Evolutionary conservation across 2,329 filamentous ascomycete species (phyloP).

Genomic region (Arthroderma uncinatum): DNA sequence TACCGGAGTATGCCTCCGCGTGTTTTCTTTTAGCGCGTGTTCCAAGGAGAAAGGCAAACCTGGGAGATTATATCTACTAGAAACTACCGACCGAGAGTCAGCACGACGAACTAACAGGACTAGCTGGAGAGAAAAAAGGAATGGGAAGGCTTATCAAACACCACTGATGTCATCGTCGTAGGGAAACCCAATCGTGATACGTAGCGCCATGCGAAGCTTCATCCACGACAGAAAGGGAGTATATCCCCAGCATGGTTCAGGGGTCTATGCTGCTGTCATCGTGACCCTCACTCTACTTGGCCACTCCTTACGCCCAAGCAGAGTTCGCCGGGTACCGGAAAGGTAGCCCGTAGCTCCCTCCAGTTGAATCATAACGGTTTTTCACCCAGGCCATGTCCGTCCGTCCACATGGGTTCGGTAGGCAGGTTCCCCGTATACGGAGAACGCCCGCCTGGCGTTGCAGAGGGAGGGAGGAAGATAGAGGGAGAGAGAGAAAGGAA

Average conservation of each 20-base stretch:
- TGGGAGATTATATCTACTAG: background rate
- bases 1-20: background rate
- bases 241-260: background rate
- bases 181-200: conserved; percentile 3
- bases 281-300: background rate
- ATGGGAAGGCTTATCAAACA: background rate
- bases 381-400: background rate
- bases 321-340: conserved; percentile 4
- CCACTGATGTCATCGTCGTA: conserved; percentile 1
- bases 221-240: background rate
- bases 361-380: background rate
- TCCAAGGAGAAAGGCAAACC: background rate
- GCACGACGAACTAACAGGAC: background rate
- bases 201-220: background rate
- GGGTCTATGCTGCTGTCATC: background rate
- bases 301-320: background rate
- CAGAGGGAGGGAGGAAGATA: background rate
- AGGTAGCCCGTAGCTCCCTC: background rate
- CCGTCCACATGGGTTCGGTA: background rate
- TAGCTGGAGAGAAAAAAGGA: background rate
- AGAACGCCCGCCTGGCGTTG: background rate
- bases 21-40: background rate
- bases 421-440: background rate
- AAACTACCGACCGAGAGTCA: background rate
- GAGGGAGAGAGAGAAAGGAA: background rate